A percentile compares a stretch with the other conserved stretches of the same genome.
phyloP scores from a whole-genome alignment of 805 yeast genomes.

The Hemisphaericaspora nanyangensis region DNA sequence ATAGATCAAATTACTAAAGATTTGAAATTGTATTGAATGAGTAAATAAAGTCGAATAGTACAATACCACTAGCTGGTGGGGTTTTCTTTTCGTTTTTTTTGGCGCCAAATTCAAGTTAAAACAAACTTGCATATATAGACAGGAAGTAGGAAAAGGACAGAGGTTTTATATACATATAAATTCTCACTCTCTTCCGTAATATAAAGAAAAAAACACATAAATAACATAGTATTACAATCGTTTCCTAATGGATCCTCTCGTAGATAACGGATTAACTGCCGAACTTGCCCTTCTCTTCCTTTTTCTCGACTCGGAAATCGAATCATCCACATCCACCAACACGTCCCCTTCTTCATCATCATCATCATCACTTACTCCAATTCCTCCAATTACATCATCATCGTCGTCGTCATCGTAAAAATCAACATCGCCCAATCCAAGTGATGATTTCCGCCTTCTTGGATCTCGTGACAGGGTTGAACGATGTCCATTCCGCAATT shows the following conservation, averaged over 20 bases:
- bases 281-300: slow-evolving; percentile 38
- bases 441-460: slow-evolving; percentile 32
- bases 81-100: too few relatives aligned
- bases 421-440: slow-evolving; percentile 42
- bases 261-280: slow-evolving; percentile 38
- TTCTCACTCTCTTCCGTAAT: too few relatives aligned
- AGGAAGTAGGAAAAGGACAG: too few relatives aligned
- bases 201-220: neutral
- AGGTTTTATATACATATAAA: too few relatives aligned
- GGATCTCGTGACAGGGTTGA: slow-evolving; percentile 22
- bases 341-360: slow-evolving; percentile 32
- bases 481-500: slow-evolving; percentile 29
- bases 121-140: neutral
- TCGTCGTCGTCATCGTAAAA: slow-evolving; percentile 33
- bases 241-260: slow-evolving; percentile 11
- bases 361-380: slow-evolving; percentile 24
- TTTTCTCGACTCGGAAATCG: slow-evolving; percentile 20
- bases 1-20: slow-evolving; percentile 80
- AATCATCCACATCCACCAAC: slow-evolving; percentile 35
- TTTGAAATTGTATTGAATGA: slow-evolving; percentile 54
- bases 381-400: slow-evolving; percentile 37
- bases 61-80: neutral
- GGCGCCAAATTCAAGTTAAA: too few relatives aligned
- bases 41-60: neutral
- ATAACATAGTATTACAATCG: slow-evolving; percentile 4